These are phyloP conservation scores for Alternaria solani DNA, from an alignment of 2,329 filamentous ascomycete genomes.

Conservation along the genomic window DNA sequence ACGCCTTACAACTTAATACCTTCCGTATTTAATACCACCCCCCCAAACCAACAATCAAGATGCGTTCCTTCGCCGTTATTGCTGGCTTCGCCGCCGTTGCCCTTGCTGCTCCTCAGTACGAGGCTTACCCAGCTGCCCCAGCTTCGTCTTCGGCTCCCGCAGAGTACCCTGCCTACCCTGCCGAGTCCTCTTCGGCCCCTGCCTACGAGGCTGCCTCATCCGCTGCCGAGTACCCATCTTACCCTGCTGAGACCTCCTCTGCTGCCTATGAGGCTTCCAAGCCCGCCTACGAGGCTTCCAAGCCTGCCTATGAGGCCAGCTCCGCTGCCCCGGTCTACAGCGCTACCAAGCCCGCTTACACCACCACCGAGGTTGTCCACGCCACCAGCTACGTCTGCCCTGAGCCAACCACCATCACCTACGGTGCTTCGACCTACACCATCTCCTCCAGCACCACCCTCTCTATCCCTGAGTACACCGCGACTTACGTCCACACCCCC, in stretches of 20 bases:
- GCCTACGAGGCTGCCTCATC: constrained; percentile 7
- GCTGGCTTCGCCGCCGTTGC: constrained; percentile 43
- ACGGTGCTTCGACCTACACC: constrained; percentile 44
- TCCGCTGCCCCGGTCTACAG: constrained; percentile 2
- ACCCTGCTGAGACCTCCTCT: constrained; percentile 6
- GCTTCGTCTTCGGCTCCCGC: constrained; percentile 3
- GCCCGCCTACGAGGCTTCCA: not conserved
- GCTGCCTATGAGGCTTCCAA: constrained; percentile 6
- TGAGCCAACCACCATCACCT: constrained; percentile 37
- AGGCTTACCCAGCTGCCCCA: constrained; percentile 15
- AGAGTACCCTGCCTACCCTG: constrained; percentile 16
- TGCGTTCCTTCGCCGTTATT: constrained; percentile 49
- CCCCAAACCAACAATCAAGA: constrained; percentile 43
- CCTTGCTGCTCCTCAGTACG: constrained; percentile 32
- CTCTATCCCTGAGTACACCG: constrained; percentile 33
- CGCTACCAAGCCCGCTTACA: constrained; percentile 26
- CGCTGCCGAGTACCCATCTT: constrained; percentile 13
- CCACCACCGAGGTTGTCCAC: constrained; percentile 39
- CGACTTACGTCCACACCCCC: constrained; percentile 30
- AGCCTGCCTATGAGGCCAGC: constrained; percentile 1
- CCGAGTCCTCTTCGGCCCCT: constrained; percentile 3
- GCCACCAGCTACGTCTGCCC: constrained; percentile 35
- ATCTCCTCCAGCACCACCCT: constrained; percentile 45
- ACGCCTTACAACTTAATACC: constrained; percentile 44
- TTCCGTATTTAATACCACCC: constrained; percentile 43